Base-by-base conservation (phyloP, 768 basidiomycete genomes). In the Suillus hirtellus region DNA sequence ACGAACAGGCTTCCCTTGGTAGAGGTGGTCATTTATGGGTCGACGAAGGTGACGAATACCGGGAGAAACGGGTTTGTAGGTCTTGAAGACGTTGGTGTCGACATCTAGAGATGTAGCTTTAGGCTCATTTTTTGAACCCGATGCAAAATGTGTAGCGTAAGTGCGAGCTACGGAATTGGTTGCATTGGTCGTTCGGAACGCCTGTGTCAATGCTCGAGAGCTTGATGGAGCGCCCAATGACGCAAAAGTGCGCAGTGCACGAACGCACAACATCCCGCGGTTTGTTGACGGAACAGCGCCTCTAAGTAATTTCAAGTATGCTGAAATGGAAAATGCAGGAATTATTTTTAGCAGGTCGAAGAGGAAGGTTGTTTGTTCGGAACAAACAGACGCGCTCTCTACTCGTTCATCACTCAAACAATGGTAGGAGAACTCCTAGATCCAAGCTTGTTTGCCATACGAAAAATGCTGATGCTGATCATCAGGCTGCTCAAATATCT, bases 51-150 rank as follows among this genome's bases (percentile, higher is more conserved):
- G 95, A 44, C 96, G 93, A 42, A 95, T 83, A 67, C 89, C 86
- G 1, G 94, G 94, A 0, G 92, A 87, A 62, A 94, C 81, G 69
- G 95, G 94, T 71, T 95, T 94, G 79, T 92, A 96, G 24, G 89
- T 93, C 78, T 95, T 95, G 82, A 88, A 94, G 61, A 89, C 78
- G 52, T 78, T 78, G 31, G 82, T 76, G 55, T 53, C 81, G 80
- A 60, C 87, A 81, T 65, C 60, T 54, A 76, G 71, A 49, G 75
- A 76, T 2, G 73, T 73, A 19, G 71, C 65, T 56, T 74, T 74
- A 43, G 74, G 68, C 31, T 80, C 74, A 31, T 68, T 65, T 61
- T 70, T 69, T 40, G 73, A 63, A 37, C 68, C 67, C 11, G 71
- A 68, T 2, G 73, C 68, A n/a, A 60, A 27, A 52, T 77, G 76